Base-by-base conservation (phyloP, 768 basidiomycete species). In the Lactarius akahatsu region DNA sequence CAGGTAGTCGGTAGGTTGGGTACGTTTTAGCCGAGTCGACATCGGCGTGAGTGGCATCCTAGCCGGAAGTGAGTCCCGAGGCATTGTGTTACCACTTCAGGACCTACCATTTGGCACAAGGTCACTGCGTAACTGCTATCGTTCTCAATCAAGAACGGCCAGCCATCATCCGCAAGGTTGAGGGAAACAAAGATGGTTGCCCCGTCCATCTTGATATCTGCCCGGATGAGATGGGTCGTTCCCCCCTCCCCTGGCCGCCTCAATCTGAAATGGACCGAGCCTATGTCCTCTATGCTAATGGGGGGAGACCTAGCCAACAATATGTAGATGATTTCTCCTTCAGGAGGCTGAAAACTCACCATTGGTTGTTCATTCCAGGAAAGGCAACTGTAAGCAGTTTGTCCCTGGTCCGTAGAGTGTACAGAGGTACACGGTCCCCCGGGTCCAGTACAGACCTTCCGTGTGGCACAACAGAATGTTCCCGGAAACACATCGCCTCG, bases 61-160 rank as follows among this genome's bases (percentile, higher is more conserved):
- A 57, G 7, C 41, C 47, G 13, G 18, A 26, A 23, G 13, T 69
- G 34, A 71, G 64, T 43, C 11, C 43, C 16, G 20, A n/a, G 16
- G 38, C 57, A 9, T 41, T 47, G 23, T 10, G 57, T 50, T 65
- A 18, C 26, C 0, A 18, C 62, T 5, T 40, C 26, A 15, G 18
- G 15, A 75, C 75, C 70, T 72, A 94, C 95, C 75, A 84, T 85
- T 77, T 99, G 97, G 66, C 80, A 86, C 67, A 96, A 80, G 11
- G 79, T 78, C 69, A 96, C 78, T 0, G 79, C 71, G 65, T 88
- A 81, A 69, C 92, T 90, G 63, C 91, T 96, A 43, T 90, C 86
- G 70, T 99, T 99, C 74, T 96, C 92, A 56, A 99, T 85, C 36
- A 82, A 80, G 75, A 98, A 94, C 1, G 97, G 97, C 94, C 95